These are phyloP conservation scores for Beauveria australis DNA, from an alignment of 2,329 filamentous ascomycete genomes.

Conservation along the genomic window DNA sequence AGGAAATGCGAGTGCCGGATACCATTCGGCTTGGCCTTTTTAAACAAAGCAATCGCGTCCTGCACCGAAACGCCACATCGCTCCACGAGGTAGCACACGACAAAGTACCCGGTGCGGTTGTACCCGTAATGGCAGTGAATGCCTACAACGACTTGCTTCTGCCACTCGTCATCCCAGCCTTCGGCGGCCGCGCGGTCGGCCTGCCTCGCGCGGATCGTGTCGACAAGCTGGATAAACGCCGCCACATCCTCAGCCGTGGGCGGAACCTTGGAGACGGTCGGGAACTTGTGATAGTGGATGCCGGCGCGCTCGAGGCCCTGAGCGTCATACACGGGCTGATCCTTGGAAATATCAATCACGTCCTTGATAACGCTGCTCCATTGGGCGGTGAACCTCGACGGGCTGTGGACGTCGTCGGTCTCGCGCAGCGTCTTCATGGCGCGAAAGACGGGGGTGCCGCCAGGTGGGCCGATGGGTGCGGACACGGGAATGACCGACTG, in stretches of 20 bases:
- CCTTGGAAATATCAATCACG: constrained; percentile 85
- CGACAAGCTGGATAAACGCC: constrained; percentile 48
- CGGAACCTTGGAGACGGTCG: constrained; percentile 86
- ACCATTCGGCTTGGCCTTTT: constrained; percentile 62
- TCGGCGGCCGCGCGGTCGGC: constrained; percentile 25
- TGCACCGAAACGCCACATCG: constrained; percentile 61
- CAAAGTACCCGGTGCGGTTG: constrained; percentile 86
- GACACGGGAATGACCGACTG: constrained; percentile 71
- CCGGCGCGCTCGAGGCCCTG: constrained; percentile 56
- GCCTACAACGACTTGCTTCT: constrained; percentile 47
- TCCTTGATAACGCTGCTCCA: constrained; percentile 64
- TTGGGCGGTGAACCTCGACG: constrained; percentile 57
- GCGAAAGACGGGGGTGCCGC: constrained; percentile 55
- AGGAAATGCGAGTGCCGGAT: constrained; percentile 87
- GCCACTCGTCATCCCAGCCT: constrained; percentile 30
- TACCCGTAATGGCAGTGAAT: constrained; percentile 97
- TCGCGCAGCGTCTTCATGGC: constrained; percentile 92
- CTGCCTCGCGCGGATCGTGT: constrained; percentile 50
- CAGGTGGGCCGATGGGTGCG: constrained; percentile 53
- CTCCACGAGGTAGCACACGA: constrained; percentile 87
- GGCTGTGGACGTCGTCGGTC: constrained; percentile 75
- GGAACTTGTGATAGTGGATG: constrained; percentile 75
- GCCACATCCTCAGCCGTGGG: constrained; percentile 51
- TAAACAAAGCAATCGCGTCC: constrained; percentile 74
- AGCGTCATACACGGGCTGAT: constrained; percentile 83